A percentile compares a stretch with the other conserved stretches of the same genome.
These are phyloP conservation scores for Diplodia sapinea DNA, from an alignment of 2,329 filamentous ascomycete genomes.

Conservation along the genomic window DNA sequence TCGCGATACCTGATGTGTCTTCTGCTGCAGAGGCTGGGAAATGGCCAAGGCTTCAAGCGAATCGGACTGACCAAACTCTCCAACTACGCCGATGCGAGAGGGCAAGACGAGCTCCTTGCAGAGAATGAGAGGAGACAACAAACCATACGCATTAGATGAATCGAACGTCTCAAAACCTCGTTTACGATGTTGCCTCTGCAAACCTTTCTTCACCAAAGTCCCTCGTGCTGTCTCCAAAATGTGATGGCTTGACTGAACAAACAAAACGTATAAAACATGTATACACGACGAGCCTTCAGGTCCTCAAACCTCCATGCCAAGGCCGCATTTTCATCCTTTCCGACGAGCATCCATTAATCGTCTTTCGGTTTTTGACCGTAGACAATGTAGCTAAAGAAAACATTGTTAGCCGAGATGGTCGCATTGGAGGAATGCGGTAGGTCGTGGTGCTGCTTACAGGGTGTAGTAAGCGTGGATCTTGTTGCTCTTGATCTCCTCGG, in stretches of 20 bases:
- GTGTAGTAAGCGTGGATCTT: constrained; percentile 43
- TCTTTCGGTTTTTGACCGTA: constrained; percentile 1
- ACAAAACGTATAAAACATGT: not conserved
- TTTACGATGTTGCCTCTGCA: not conserved
- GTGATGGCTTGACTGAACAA: no score
- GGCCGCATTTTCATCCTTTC: not conserved
- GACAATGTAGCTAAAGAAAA: not conserved
- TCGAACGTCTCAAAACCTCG: not conserved
- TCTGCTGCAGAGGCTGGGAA: constrained; percentile 21
- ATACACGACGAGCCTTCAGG: not conserved
- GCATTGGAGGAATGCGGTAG: not conserved
- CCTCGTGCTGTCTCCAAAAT: no score
- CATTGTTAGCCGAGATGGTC: not conserved
- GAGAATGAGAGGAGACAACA: not conserved
- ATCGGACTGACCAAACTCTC: constrained; percentile 8
- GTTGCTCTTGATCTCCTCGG: constrained; percentile 41
- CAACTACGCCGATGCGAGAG: not conserved
- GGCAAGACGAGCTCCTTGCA: not conserved
- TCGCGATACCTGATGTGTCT: constrained; percentile 34
- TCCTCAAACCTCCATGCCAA: not conserved
- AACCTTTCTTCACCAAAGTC: not conserved
- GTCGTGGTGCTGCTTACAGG: constrained; percentile 34
- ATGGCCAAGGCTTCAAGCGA: not conserved
- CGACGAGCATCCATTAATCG: not conserved
- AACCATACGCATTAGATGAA: not conserved